A percentile compares a stretch with the other conserved stretches of the same genome.
Evolutionary conservation across 2,329 filamentous ascomycete species (phyloP).

Genomic region (Epichloe bromicola): DNA sequence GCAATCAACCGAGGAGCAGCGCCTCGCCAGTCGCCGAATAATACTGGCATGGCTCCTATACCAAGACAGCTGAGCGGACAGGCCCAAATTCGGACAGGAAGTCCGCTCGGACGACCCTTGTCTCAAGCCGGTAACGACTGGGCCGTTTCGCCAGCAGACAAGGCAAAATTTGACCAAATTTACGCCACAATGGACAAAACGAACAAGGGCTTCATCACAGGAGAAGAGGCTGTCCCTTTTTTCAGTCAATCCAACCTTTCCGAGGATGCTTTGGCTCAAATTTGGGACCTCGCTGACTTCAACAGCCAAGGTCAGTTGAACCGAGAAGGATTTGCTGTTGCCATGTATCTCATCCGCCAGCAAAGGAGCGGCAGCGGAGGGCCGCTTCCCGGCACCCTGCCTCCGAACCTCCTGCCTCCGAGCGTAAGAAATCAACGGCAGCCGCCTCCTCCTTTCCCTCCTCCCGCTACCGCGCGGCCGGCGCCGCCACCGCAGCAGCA

Average conservation of each 20-base stretch:
- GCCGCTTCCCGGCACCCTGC: constrained; percentile 62
- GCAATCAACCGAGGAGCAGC: constrained; percentile 53
- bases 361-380: constrained; percentile 57
- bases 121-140: constrained; percentile 48
- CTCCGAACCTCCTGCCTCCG: constrained; percentile 71
- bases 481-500: constrained; percentile 27
- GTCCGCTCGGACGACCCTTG: constrained; percentile 39
- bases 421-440: constrained; percentile 54
- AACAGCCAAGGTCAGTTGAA: constrained; percentile 77
- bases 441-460: constrained; percentile 14
- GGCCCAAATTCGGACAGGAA: constrained; percentile 48
- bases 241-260: constrained; percentile 84
- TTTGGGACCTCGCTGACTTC: constrained; percentile 95
- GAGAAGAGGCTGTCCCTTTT: constrained; percentile 93
- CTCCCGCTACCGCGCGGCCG: constrained; percentile 36
- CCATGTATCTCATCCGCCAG: constrained; percentile 92
- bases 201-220: constrained; percentile 73
- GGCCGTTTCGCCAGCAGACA: constrained; percentile 73
- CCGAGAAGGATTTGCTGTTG: constrained; percentile 87
- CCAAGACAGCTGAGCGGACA: constrained; percentile 72
- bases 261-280: constrained; percentile 80
- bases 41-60: constrained; percentile 50
- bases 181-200: constrained; percentile 74
- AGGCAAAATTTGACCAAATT: constrained; percentile 74
- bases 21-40: constrained; percentile 36